Conservation (phyloP, 352 stramenopile species). For the Phytophthora sansomeana region DNA sequence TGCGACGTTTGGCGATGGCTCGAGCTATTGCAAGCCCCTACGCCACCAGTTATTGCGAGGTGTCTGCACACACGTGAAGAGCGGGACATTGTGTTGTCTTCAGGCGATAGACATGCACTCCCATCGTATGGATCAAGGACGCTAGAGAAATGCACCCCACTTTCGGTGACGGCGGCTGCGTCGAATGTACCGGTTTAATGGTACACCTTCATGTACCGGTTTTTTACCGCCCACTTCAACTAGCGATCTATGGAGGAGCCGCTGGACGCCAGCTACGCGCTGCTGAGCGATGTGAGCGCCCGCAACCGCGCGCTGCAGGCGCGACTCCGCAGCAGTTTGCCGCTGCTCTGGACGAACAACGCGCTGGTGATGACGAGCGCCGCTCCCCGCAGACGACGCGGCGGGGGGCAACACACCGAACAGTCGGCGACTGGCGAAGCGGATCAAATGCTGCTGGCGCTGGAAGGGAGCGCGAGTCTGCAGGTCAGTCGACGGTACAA, state of each 20-base stretch:
- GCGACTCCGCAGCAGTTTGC: conserved; percentile 54
- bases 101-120: conserved; percentile 3
- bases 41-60: neutral
- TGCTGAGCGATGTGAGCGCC: conserved; percentile 61
- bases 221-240: conserved; percentile 11
- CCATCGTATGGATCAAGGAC: neutral
- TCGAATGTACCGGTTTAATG: conserved; percentile 10
- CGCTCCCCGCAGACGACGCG: conserved; percentile 11
- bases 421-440: conserved; percentile 18
- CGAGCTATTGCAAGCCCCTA: neutral
- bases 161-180: neutral
- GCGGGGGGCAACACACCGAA: neutral
- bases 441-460: conserved; percentile 31
- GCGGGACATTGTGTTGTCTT: neutral
- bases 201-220: neutral
- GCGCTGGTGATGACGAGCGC: conserved; percentile 51
- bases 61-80: conserved; percentile 4
- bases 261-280: conserved; percentile 63
- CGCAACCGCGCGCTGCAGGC: conserved; percentile 56
- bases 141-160: conserved; percentile 25
- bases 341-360: conserved; percentile 59
- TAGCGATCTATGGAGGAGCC: conserved; percentile 28
- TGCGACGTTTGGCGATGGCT: conserved; percentile 1
- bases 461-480: conserved; percentile 21
- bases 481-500: conserved; percentile 49